Percentiles rank a stretch among this genome's conserved stretches.
Evolutionary conservation across 257 asterid genomes (phyloP).

Genomic region (Solanum infundibuliforme): DNA sequence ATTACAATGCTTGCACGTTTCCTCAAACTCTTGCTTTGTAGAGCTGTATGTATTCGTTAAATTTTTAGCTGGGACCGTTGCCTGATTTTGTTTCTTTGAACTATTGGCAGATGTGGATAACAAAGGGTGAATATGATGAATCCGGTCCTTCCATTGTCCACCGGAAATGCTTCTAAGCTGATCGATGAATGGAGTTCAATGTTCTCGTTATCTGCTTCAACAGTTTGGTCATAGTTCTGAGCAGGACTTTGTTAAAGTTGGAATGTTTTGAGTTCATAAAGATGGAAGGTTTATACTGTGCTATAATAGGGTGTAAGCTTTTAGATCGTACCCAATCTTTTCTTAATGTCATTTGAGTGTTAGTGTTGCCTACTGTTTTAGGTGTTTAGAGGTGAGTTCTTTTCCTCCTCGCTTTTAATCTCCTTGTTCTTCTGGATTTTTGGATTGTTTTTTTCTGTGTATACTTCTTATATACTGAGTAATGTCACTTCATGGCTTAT

Average conservation of each 20-base stretch:
- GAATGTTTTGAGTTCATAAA: neutral
- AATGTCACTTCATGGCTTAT: neutral
- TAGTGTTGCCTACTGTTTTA: neutral
- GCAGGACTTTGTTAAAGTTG: neutral
- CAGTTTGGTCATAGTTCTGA: neutral
- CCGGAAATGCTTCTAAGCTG: conserved; percentile 7
- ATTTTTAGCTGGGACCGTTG: neutral
- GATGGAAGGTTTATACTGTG: neutral
- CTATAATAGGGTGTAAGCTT: neutral
- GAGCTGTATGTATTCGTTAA: conserved; percentile 5
- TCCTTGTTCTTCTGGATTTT: neutral
- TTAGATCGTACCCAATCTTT: neutral
- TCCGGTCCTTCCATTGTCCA: conserved; percentile 11
- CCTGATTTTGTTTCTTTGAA: neutral
- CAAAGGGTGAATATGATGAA: conserved; percentile 12
- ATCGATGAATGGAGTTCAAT: neutral
- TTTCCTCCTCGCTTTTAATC: neutral
- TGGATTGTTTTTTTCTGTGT: neutral
- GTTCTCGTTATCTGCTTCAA: neutral
- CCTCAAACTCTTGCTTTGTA: neutral
- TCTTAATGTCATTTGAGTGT: neutral
- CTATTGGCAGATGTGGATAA: conserved; percentile 7
- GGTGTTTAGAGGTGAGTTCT: neutral
- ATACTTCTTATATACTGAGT: neutral
- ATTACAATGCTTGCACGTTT: neutral